Percentiles rank a stretch among this genome's conserved stretches.
phyloP scores from a whole-genome alignment of 768 basidiomycete genomes.

The Trametes meyenii region DNA sequence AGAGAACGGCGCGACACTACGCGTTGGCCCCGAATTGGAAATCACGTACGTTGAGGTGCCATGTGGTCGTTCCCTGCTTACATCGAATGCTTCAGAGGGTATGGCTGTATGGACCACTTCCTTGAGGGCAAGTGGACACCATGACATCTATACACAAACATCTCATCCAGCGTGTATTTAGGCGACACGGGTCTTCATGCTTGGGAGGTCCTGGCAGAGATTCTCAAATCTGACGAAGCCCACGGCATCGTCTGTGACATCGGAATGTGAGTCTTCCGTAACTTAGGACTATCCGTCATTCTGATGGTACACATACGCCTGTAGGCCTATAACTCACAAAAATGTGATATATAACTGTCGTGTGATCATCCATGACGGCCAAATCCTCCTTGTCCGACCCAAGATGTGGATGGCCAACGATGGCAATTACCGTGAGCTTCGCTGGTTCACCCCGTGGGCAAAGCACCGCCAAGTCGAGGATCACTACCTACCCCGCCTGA shows the following conservation, averaged over 20 bases:
- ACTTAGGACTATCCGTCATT: neutral
- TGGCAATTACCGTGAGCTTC: constrained; percentile 84
- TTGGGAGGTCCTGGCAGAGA: constrained; percentile 96
- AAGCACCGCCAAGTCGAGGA: constrained; percentile 91
- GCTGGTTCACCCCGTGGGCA: constrained; percentile 94
- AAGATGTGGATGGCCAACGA: constrained; percentile 99
- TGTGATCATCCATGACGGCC: constrained; percentile 80
- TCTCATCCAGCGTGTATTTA: constrained; percentile 36
- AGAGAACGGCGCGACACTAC: constrained; percentile 79
- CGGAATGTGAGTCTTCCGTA: constrained; percentile 67
- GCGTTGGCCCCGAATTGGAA: constrained; percentile 97
- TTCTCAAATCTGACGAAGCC: constrained; percentile 77
- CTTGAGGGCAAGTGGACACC: constrained; percentile 69
- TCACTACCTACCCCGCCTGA: constrained; percentile 87
- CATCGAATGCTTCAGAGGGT: constrained; percentile 64
- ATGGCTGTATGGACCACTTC: constrained; percentile 97
- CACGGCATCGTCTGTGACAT: constrained; percentile 93
- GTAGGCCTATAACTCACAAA: constrained; percentile 96
- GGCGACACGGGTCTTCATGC: constrained; percentile 97
- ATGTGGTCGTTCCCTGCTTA: constrained; percentile 17
- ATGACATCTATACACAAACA: neutral
- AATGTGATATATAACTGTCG: constrained; percentile 98
- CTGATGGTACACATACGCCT: neutral
- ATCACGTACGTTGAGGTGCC: constrained; percentile 64
- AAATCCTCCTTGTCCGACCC: constrained; percentile 92